Evolutionary conservation across 306 rosid species (phyloP).

Genomic region (Astragalus glycyphyllos): DNA sequence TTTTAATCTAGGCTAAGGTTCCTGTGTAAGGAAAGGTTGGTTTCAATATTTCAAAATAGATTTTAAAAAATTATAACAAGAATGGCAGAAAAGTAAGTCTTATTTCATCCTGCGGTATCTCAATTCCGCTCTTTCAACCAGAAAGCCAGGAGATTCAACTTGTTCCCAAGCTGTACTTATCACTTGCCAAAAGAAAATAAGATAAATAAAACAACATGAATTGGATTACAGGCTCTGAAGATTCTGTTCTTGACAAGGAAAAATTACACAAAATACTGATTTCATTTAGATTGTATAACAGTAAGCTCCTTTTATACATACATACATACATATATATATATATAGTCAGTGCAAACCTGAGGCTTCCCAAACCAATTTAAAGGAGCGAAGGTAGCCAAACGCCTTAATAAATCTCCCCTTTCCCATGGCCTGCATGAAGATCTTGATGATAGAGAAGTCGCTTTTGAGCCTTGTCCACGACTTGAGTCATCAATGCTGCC

Average conservation of each 20-base stretch:
- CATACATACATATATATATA: constrained; percentile 21
- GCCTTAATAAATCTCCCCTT: constrained; percentile 95
- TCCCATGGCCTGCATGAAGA: constrained; percentile 97
- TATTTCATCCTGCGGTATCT: too few species aligned
- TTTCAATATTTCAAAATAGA: too few species aligned
- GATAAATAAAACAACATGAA: too few species aligned
- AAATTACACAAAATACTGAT: constrained; percentile 9
- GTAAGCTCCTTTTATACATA: constrained; percentile 9
- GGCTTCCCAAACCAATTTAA: constrained; percentile 89
- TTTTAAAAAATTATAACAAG: too few species aligned
- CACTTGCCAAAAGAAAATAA: constrained; percentile 11
- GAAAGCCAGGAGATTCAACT: too few species aligned
- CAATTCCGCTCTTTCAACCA: too few species aligned
- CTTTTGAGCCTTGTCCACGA: constrained; percentile 90
- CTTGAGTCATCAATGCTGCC: constrained; percentile 92
- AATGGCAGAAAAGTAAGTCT: too few species aligned
- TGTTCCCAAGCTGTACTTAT: background rate
- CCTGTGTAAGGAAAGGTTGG: too few species aligned
- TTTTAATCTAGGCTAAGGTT: too few species aligned
- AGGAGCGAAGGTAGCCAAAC: constrained; percentile 90
- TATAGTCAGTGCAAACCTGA: constrained; percentile 69
- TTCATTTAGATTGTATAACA: constrained; percentile 27
- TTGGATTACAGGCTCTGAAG: too few species aligned
- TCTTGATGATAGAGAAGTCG: constrained; percentile 87
- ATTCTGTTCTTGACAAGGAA: background rate